phyloP scores from a whole-genome alignment of 169 alveolate species.

The Plasmodium gonderi region DNA sequence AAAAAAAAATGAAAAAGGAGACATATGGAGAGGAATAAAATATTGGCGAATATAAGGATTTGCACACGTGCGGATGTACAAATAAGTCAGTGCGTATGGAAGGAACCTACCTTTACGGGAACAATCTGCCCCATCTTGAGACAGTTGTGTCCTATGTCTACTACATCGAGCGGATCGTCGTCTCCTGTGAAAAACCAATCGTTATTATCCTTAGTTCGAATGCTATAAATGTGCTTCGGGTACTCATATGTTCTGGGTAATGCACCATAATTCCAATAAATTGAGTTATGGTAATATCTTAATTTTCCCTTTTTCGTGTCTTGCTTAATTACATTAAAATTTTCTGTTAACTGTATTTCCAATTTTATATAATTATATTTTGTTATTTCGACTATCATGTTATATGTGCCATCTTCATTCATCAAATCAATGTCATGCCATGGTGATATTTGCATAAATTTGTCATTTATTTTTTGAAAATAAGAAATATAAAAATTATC shows the following conservation, averaged over 20 bases:
- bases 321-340: slow-evolving; percentile 62
- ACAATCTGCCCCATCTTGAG: slow-evolving; percentile 53
- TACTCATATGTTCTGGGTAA: slow-evolving; percentile 56
- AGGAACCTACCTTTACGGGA: slow-evolving; percentile 45
- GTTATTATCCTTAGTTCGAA: not conserved
- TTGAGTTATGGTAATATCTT: slow-evolving; percentile 55
- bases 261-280: slow-evolving; percentile 71
- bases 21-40: not conserved
- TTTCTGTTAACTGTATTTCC: slow-evolving; percentile 51
- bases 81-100: not conserved
- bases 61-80: not conserved
- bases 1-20: not conserved
- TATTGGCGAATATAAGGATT: no score
- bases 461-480: slow-evolving; percentile 27
- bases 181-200: slow-evolving; percentile 40
- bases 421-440: slow-evolving; percentile 52
- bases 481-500: slow-evolving; percentile 34
- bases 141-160: slow-evolving; percentile 29
- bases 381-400: slow-evolving; percentile 57
- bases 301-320: slow-evolving; percentile 65
- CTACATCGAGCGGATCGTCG: slow-evolving; percentile 55
- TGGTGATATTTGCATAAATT: slow-evolving; percentile 42
- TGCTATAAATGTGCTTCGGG: slow-evolving; percentile 37
- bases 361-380: slow-evolving; percentile 60
- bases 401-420: slow-evolving; percentile 66